Evolutionary conservation across 2,329 filamentous ascomycete species (phyloP).

Genomic region (Curvularia sp.): DNA sequence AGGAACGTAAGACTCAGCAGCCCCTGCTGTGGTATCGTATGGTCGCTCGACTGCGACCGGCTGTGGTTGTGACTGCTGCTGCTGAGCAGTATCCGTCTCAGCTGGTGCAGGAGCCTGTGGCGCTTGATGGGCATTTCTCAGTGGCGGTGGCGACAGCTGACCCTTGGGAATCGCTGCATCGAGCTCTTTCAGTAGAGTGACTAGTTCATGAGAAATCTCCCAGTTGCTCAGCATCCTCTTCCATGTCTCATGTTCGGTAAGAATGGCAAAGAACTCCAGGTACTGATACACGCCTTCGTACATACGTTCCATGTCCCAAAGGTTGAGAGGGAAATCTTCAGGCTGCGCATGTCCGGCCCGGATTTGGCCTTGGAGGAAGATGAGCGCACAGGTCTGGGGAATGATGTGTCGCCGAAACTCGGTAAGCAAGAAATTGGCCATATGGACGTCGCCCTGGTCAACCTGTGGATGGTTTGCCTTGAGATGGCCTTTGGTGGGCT

Average conservation of each 20-base stretch:
- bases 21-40: slow-evolving; percentile 61
- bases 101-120: slow-evolving; percentile 40
- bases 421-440: slow-evolving; percentile 88
- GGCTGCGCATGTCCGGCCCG: slow-evolving; percentile 76
- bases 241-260: slow-evolving; percentile 84
- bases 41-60: slow-evolving; percentile 68
- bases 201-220: slow-evolving; percentile 87
- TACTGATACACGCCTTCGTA: slow-evolving; percentile 95
- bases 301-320: slow-evolving; percentile 97
- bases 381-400: slow-evolving; percentile 91
- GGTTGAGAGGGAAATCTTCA: slow-evolving; percentile 89
- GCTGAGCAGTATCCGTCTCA: slow-evolving; percentile 22
- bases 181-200: slow-evolving; percentile 84
- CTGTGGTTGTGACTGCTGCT: slow-evolving; percentile 37
- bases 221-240: slow-evolving; percentile 87
- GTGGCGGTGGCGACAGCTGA: slow-evolving; percentile 65
- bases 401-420: slow-evolving; percentile 93
- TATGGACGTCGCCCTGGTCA: slow-evolving; percentile 65
- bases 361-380: slow-evolving; percentile 91
- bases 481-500: slow-evolving; percentile 51
- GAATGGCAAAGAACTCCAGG: slow-evolving; percentile 88
- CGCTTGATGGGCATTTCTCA: slow-evolving; percentile 41
- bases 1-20: slow-evolving; percentile 54
- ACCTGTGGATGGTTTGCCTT: slow-evolving; percentile 57
- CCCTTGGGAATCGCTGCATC: slow-evolving; percentile 84